phyloP scores from a whole-genome alignment of 495 filamentous ascomycete species.

The Aspergillus campestris region DNA sequence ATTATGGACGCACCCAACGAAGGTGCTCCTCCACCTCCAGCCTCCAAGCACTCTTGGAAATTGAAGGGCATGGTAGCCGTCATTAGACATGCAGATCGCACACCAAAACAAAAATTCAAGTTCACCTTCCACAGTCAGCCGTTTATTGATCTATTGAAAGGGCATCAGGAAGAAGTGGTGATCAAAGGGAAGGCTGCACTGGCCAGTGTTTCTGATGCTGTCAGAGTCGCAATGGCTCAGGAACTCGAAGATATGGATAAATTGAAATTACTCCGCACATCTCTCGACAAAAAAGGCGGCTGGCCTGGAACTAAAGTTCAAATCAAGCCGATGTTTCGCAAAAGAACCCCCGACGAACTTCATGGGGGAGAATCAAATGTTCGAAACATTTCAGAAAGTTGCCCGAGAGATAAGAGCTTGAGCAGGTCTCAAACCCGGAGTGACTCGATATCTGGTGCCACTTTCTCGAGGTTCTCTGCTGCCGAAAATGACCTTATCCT shows the following conservation, averaged over 20 bases:
- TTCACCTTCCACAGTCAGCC: conserved; percentile 97
- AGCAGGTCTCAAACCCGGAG: conserved; percentile 49
- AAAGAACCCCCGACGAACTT: conserved; percentile 56
- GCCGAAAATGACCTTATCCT: conserved; percentile 81
- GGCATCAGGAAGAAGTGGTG: conserved; percentile 92
- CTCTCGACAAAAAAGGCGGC: conserved; percentile 80
- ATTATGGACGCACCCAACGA: conserved; percentile 24
- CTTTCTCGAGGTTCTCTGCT: conserved; percentile 81
- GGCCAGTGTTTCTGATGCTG: conserved; percentile 79
- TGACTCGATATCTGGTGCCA: conserved; percentile 78
- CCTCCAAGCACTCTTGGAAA: conserved; percentile 94
- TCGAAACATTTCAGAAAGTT: neutral
- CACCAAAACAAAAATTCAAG: conserved; percentile 98
- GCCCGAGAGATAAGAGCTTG: conserved; percentile 17
- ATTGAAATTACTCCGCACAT: conserved; percentile 72
- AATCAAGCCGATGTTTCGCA: conserved; percentile 97
- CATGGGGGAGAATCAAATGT: conserved; percentile 13
- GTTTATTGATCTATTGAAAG: conserved; percentile 87
- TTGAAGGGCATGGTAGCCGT: conserved; percentile 98
- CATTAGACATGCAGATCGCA: conserved; percentile 90
- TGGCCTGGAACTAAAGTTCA: conserved; percentile 97
- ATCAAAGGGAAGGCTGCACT: conserved; percentile 86
- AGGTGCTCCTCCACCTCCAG: conserved; percentile 57
- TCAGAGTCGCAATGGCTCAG: conserved; percentile 65
- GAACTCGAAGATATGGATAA: conserved; percentile 80